A percentile compares a stretch with the other conserved stretches of the same genome.
Evolutionary conservation across 768 basidiomycete species (phyloP).

Genomic region (Strobilomyces echinocephalus): DNA sequence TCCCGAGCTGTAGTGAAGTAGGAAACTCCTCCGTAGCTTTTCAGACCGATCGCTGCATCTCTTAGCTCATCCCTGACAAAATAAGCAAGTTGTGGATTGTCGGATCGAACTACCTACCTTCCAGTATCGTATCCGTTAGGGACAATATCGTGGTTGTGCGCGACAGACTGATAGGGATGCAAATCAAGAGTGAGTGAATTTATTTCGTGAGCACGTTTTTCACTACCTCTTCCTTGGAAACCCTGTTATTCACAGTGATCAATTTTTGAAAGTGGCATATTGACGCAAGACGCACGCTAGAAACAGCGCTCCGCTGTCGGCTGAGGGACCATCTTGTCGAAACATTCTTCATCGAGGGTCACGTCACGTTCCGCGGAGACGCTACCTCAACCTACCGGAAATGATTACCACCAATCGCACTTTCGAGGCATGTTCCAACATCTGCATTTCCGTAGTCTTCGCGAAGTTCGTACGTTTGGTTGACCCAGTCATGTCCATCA

Average conservation of each 20-base stretch:
- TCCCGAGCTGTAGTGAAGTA: constrained; percentile 45
- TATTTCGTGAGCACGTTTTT: background rate
- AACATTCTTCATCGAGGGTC: constrained; percentile 33
- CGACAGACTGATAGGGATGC: constrained; percentile 23
- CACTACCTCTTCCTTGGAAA: constrained; percentile 41
- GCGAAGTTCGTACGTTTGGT: constrained; percentile 42
- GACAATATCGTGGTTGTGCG: constrained; percentile 37
- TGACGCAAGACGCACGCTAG: constrained; percentile 33
- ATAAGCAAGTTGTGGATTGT: background rate
- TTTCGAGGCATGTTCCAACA: constrained; percentile 42
- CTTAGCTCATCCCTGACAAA: constrained; percentile 35
- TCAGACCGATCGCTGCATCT: constrained; percentile 35
- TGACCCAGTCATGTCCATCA: constrained; percentile 42
- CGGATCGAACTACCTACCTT: constrained; percentile 22
- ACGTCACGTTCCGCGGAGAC: background rate
- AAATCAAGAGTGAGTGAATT: background rate
- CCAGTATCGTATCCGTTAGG: constrained; percentile 48
- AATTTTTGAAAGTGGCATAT: background rate
- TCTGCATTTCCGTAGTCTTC: constrained; percentile 34
- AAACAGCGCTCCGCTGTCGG: constrained; percentile 49
- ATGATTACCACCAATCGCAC: constrained; percentile 42
- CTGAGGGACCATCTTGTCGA: constrained; percentile 52
- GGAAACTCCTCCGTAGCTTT: constrained; percentile 39
- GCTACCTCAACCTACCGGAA: constrained; percentile 32
- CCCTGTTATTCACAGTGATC: constrained; percentile 25